Evolutionary conservation across 164 flowering plant genomes (phyloP).

Genomic region (Malania oleifera): DNA sequence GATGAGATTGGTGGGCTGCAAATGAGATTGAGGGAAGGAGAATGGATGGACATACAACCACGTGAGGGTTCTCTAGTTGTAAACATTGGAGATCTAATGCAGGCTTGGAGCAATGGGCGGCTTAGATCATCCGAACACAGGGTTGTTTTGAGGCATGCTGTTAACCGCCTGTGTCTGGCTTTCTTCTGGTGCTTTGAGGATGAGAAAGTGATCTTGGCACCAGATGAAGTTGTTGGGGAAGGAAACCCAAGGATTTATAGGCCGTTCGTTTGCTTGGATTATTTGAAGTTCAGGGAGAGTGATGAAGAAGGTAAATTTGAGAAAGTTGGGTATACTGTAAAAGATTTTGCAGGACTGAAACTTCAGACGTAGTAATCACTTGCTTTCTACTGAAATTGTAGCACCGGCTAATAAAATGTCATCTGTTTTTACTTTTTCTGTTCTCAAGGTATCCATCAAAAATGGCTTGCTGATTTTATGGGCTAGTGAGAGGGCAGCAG

Average conservation of each 20-base stretch:
- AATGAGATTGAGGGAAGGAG: conserved; percentile 67
- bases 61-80: conserved; percentile 63
- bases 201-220: conserved; percentile 65
- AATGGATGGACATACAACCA: conserved; percentile 73
- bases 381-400: no score
- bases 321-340: conserved; percentile 74
- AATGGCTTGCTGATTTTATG: no score
- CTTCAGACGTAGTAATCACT: not conserved
- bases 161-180: conserved; percentile 60
- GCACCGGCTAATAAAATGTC: no score
- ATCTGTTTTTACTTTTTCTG: no score
- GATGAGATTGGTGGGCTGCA: conserved; percentile 84
- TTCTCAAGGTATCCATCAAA: no score
- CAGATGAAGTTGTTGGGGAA: conserved; percentile 69
- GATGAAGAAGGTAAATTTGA: conserved; percentile 72
- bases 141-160: conserved; percentile 42
- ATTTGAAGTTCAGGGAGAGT: conserved; percentile 65
- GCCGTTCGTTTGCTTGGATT: conserved; percentile 65
- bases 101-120: conserved; percentile 89
- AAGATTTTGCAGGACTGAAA: conserved; percentile 56
- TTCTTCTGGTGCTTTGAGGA: conserved; percentile 96
- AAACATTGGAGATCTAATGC: conserved; percentile 82
- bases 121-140: conserved; percentile 81
- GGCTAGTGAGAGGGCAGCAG: no score
- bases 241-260: conserved; percentile 45